Percentiles rank a stretch among this genome's conserved stretches.
phyloP scores from a whole-genome alignment of 805 yeast genomes.

The Yueomyces sp. region DNA sequence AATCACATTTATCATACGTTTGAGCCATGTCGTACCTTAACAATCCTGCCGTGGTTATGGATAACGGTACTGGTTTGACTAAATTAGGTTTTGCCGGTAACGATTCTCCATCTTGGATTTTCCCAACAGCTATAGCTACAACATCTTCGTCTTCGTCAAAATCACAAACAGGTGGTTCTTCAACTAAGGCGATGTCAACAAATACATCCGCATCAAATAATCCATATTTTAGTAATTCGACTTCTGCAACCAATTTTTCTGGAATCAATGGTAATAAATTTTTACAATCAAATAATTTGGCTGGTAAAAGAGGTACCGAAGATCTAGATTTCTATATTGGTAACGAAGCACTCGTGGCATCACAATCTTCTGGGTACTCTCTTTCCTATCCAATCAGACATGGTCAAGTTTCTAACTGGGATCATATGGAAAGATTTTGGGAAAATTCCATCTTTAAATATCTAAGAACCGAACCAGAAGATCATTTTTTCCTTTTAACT shows the following conservation, averaged over 20 bases:
- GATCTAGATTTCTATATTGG: constrained; percentile 93
- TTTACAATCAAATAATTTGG: constrained; percentile 28
- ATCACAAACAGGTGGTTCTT: constrained; percentile 18
- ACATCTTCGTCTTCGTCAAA: constrained; percentile 32
- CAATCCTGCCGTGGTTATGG: constrained; percentile 94
- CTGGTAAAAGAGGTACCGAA: constrained; percentile 77
- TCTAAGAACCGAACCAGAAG: constrained; percentile 96
- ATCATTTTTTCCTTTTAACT: constrained; percentile 86
- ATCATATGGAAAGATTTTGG: constrained; percentile 99
- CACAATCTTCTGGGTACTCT: constrained; percentile 84
- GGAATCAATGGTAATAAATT: constrained; percentile 14
- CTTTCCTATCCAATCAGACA: constrained; percentile 88
- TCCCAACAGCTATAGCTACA: constrained; percentile 90
- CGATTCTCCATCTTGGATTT: constrained; percentile 92
- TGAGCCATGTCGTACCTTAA: constrained; percentile 44
- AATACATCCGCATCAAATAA: constrained; percentile 10
- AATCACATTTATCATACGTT: not conserved
- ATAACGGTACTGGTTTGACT: constrained; percentile 96
- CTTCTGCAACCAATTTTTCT: constrained; percentile 25
- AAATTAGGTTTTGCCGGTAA: constrained; percentile 97
- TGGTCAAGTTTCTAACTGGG: constrained; percentile 99
- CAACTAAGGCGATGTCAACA: constrained; percentile 26
- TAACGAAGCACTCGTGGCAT: constrained; percentile 83
- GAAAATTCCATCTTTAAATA: constrained; percentile 94
- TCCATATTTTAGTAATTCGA: constrained; percentile 23